Conservation (phyloP, 78 protist genomes). For the Monocercomonoides exilis region DNA sequence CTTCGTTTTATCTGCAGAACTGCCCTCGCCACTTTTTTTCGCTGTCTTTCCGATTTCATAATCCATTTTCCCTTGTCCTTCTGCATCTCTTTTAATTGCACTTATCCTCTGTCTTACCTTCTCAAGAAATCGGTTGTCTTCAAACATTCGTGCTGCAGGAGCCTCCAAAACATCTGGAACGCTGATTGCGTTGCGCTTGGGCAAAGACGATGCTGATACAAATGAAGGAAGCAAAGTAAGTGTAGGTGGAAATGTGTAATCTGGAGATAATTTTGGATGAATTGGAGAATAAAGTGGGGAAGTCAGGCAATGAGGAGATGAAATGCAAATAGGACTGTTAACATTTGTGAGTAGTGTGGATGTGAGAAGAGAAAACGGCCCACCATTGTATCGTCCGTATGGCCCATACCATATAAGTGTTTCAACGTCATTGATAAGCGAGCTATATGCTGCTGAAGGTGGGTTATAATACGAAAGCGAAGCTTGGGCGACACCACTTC, state of each 20-base stretch:
- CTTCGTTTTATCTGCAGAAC: too few relatives aligned
- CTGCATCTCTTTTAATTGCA: neutral
- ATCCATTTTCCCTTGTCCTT: too few relatives aligned
- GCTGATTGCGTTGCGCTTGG: neutral
- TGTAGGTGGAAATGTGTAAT: neutral
- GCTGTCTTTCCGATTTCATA: too few relatives aligned
- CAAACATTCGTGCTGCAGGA: neutral
- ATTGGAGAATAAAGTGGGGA: neutral
- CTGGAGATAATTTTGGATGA: too few relatives aligned
- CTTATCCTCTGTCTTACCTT: neutral
- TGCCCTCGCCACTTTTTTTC: too few relatives aligned
- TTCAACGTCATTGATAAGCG: too few relatives aligned
- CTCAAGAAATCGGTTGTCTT: neutral
- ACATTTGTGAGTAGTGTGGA: neutral
- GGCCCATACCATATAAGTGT: neutral
- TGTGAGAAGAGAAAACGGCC: neutral
- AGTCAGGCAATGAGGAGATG: neutral
- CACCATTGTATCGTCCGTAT: neutral
- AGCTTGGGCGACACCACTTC: neutral
- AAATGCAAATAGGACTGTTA: neutral
- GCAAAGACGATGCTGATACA: neutral
- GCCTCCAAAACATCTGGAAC: neutral
- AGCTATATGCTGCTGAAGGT: too few relatives aligned
- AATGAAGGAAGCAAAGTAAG: slow-evolving; percentile 1
- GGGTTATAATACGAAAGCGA: neutral